Base-by-base conservation (phyloP, 768 basidiomycete species). In the Lactifluus hygrophoroides region DNA sequence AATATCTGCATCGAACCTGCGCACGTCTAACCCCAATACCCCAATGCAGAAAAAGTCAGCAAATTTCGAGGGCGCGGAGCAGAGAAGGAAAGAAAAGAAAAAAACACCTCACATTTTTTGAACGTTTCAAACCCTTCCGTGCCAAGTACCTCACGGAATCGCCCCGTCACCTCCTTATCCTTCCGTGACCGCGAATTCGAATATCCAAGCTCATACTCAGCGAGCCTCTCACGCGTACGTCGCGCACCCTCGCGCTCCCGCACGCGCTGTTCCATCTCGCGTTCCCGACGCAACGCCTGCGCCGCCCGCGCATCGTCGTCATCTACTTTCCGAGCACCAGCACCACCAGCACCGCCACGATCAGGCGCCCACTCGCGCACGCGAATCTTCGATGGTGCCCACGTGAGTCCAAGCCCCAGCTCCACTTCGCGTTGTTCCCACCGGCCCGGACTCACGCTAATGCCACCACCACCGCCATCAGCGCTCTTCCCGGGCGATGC, bases 1-100 rank as follows among this genome's bases (percentile, higher is more conserved):
- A 43, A 80, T 75, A 60, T 85, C 80, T 19, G 83, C 83, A 68
- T 90, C 88, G 66, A 85, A 90, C 59, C 81, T 81, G 67, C 82
- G 82, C 16, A 89, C 84, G 71, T 86, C 87, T 89, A 61, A 45
- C 2, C 28, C 6, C 38, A 51, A 9, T n/a, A 37, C 13, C n/a
- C n/a, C n/a, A n/a, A 35, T 5, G 17, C 44, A 37, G 49, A 23
- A 14, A 23, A 27, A 40, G n/a, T 16, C 10, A 35, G 11, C 19
- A 17, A 19, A 19, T 38, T 17, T n/a, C 37, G 16, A 3, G 17
- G 14, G 37, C 40, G 42, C 42, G 19, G 19, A 23, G 0, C 1
- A 43, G 16, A 7, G 8, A 40, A 35, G 25, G 7, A 28, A 45
- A 9, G 25, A 43, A 56, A 32, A 32, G 32, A 32, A 32, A 10